Conservation (phyloP, 495 filamentous ascomycete genomes). For the Xylaria castorea region DNA sequence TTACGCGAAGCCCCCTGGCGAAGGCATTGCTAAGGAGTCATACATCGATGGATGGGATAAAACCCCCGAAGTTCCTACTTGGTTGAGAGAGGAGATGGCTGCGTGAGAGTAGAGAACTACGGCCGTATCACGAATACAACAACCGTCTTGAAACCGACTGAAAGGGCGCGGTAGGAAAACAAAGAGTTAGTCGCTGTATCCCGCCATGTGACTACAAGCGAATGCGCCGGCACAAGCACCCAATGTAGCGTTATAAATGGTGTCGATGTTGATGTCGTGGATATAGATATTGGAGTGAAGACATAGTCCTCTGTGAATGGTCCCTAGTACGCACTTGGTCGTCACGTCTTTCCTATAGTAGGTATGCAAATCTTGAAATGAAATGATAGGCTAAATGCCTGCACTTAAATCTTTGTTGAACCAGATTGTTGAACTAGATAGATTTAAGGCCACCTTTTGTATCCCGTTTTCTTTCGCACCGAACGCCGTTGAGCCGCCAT, state of each 20-base stretch:
- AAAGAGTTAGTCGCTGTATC: background rate
- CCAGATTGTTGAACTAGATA: background rate
- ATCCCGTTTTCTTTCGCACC: background rate
- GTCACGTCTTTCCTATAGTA: background rate
- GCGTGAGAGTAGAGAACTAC: slow-evolving; percentile 15
- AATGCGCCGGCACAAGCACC: background rate
- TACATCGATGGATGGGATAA: slow-evolving; percentile 63
- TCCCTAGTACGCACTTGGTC: background rate
- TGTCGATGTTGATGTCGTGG: background rate
- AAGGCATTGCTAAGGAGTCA: slow-evolving; percentile 43
- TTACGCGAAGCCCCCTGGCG: slow-evolving; percentile 56
- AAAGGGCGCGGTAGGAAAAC: background rate
- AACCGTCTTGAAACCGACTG: background rate
- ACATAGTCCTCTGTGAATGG: background rate
- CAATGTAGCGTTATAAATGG: background rate
- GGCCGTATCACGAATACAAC: background rate
- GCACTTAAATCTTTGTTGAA: background rate
- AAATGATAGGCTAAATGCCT: background rate
- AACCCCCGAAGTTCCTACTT: slow-evolving; percentile 59
- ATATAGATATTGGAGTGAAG: background rate
- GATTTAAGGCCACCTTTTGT: background rate
- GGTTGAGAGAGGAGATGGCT: slow-evolving; percentile 59
- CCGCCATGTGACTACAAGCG: background rate
- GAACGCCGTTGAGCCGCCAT: slow-evolving; percentile 18
- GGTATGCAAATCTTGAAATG: background rate